These are phyloP conservation scores for Plasmodium ovale DNA, from an alignment of 169 alveolate species.

Conservation along the genomic window DNA sequence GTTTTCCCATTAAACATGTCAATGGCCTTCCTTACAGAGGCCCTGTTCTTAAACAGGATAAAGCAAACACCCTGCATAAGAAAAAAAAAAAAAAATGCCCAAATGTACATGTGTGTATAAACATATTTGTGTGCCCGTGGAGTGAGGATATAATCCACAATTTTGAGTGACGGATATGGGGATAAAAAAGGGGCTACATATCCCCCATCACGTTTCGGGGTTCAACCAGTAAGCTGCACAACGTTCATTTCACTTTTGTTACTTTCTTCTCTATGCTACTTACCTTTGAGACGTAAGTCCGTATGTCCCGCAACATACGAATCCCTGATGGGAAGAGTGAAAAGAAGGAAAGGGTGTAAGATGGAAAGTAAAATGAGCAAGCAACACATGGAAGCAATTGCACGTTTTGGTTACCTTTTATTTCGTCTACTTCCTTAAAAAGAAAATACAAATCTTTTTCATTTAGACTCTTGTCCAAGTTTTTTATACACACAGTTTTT, in stretches of 20 bases:
- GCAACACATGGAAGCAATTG: not conserved
- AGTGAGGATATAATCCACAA: too few relatives aligned
- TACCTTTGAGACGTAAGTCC: slow-evolving; percentile 35
- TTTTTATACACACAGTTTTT: slow-evolving; percentile 41
- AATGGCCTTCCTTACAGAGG: slow-evolving; percentile 60
- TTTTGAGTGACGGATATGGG: too few relatives aligned
- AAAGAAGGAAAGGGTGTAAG: not conserved
- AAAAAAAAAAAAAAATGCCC: not conserved
- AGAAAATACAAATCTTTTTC: slow-evolving; percentile 39
- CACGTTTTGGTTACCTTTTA: slow-evolving; percentile 5
- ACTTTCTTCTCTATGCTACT: not conserved
- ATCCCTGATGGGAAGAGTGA: slow-evolving; percentile 14
- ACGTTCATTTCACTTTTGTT: not conserved
- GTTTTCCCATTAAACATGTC: slow-evolving; percentile 38
- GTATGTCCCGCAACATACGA: slow-evolving; percentile 29
- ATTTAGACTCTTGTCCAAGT: slow-evolving; percentile 13
- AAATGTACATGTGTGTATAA: not conserved
- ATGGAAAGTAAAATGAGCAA: too few relatives aligned
- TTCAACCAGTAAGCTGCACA: too few relatives aligned
- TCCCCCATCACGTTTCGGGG: too few relatives aligned
- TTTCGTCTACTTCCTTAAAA: slow-evolving; percentile 38
- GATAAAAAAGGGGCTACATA: too few relatives aligned
- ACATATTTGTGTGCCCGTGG: too few relatives aligned
- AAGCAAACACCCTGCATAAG: slow-evolving; percentile 41
- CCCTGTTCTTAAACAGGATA: slow-evolving; percentile 29